Evolutionary conservation across 208 protist species (phyloP).

Genomic region (Trypanosomatidae sp.): DNA sequence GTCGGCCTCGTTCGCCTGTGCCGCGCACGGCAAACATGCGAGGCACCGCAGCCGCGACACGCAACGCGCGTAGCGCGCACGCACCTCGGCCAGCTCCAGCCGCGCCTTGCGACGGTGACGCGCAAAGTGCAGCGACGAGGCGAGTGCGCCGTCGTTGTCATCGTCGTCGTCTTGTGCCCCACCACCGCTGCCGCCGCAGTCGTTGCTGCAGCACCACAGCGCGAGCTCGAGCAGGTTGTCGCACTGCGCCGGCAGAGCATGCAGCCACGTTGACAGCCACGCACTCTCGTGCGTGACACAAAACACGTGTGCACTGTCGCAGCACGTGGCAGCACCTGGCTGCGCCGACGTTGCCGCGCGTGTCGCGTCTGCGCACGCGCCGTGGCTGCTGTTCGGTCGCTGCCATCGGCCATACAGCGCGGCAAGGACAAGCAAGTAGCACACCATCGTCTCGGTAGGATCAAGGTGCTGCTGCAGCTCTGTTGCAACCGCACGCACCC

Average conservation of each 20-base stretch:
- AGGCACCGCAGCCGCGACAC: conserved; percentile 16
- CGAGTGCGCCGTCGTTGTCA: neutral
- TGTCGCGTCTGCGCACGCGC: neutral
- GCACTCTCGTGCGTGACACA: conserved; percentile 29
- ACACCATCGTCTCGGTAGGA: conserved; percentile 53
- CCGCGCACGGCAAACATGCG: neutral
- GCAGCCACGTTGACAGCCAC: conserved; percentile 68
- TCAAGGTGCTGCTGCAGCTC: conserved; percentile 20
- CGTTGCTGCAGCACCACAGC: neutral
- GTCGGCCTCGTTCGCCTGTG: neutral
- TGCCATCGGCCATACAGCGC: conserved; percentile 25
- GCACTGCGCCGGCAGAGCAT: conserved; percentile 40
- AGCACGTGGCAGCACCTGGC: neutral
- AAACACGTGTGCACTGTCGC: conserved; percentile 3
- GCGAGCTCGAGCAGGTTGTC: conserved; percentile 77
- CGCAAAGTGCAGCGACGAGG: conserved; percentile 13
- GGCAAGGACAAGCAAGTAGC: conserved; percentile 51
- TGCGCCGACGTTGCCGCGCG: neutral
- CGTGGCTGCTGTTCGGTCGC: neutral
- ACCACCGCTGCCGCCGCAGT: neutral
- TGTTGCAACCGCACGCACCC: conserved; percentile 7
- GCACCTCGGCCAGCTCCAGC: conserved; percentile 22
- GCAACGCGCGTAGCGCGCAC: conserved; percentile 22
- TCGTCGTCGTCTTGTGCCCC: neutral
- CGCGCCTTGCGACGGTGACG: conserved; percentile 24